These are phyloP conservation scores for Austroboletus novae-zelandiae DNA, from an alignment of 1,284 basidiomycete genomes.

Conservation along the genomic window DNA sequence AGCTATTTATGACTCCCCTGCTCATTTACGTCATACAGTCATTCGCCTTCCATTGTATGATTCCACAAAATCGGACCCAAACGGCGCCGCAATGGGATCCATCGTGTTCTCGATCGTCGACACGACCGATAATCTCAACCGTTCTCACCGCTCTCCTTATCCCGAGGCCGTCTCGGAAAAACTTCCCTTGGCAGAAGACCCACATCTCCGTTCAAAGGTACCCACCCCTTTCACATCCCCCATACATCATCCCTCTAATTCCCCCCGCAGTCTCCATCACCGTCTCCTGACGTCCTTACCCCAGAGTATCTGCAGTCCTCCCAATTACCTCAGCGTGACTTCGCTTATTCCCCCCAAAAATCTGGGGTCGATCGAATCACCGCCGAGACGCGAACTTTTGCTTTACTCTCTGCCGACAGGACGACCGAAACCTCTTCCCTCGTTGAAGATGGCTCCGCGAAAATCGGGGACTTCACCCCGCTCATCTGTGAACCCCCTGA, in stretches of 20 bases:
- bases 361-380: constrained; percentile 30
- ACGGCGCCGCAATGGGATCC: constrained; percentile 25
- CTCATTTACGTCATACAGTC: constrained; percentile 29
- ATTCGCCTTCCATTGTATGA: constrained; percentile 34
- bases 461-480: constrained; percentile 26
- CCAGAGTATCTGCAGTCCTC: constrained; percentile 24
- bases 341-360: constrained; percentile 20
- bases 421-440: constrained; percentile 22
- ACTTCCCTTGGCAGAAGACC: constrained; percentile 14
- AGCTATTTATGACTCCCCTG: constrained; percentile 28
- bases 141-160: constrained; percentile 14
- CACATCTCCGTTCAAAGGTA: constrained; percentile 17
- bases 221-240: constrained; percentile 18
- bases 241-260: constrained; percentile 10
- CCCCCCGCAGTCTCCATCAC: constrained; percentile 14
- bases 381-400: constrained; percentile 4
- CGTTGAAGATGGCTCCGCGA: constrained; percentile 20
- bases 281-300: constrained; percentile 17
- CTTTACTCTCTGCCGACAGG: constrained; percentile 9
- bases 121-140: constrained; percentile 15
- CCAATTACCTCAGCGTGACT: constrained; percentile 30
- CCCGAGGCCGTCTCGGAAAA: constrained; percentile 25
- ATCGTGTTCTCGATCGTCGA: constrained; percentile 25
- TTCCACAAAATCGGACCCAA: constrained; percentile 29
- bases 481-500: constrained; percentile 31